Conservation (phyloP, 805 yeast species). For the Metschnikowia vanudenii region DNA sequence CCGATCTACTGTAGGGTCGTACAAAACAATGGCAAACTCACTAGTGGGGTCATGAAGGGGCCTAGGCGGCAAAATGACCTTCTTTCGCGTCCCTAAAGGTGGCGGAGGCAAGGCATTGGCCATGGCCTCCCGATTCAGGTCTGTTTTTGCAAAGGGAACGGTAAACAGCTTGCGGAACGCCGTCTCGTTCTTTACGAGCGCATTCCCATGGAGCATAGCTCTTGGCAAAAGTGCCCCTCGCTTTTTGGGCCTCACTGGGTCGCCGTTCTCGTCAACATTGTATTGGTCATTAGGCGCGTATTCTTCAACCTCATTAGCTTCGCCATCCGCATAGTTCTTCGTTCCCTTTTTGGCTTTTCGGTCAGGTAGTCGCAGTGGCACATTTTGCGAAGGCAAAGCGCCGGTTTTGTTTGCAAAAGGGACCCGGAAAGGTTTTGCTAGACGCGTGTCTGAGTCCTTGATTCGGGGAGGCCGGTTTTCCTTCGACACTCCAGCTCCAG, state of each 20-base stretch:
- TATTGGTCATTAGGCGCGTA: constrained; percentile 21
- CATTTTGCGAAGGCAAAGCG: constrained; percentile 6
- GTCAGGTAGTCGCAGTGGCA: constrained; percentile 16
- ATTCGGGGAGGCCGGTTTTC: constrained; percentile 53
- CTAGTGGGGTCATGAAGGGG: constrained; percentile 94
- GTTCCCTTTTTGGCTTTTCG: constrained; percentile 32
- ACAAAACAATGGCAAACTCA: constrained; percentile 90
- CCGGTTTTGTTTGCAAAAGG: constrained; percentile 45
- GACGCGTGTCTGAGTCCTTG: constrained; percentile 48
- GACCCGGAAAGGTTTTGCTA: constrained; percentile 67
- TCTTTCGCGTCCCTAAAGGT: constrained; percentile 78
- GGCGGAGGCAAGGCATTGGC: constrained; percentile 57
- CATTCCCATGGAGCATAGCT: constrained; percentile 44
- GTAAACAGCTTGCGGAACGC: constrained; percentile 49
- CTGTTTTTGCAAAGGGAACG: constrained; percentile 54
- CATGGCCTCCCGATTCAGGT: constrained; percentile 32
- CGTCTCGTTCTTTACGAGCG: constrained; percentile 31
- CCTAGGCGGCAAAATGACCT: constrained; percentile 70
- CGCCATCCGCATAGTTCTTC: constrained; percentile 31
- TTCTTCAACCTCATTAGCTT: constrained; percentile 18
- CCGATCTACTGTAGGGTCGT: constrained; percentile 89
- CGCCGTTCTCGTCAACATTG: constrained; percentile 35
- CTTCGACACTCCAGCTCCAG: constrained; percentile 67
- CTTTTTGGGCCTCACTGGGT: constrained; percentile 25
- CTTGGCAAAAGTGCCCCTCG: constrained; percentile 64